Conservation (phyloP, 176 grass and related monocot species). For the Oryza meridionalis region DNA sequence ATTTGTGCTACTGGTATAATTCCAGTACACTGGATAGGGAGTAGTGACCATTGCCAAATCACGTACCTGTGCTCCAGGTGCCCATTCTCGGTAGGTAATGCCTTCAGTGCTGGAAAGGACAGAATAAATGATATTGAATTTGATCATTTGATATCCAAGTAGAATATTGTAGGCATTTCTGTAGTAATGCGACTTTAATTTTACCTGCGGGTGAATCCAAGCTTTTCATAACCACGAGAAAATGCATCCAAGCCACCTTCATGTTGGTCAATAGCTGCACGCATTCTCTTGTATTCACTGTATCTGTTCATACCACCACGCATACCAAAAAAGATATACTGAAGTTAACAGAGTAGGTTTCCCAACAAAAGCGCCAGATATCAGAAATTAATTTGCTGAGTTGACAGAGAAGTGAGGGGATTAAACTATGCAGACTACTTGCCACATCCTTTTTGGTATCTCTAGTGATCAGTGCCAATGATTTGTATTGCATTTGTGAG, state of each 20-base stretch:
- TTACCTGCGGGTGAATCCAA: constrained; percentile 83
- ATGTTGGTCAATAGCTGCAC: constrained; percentile 72
- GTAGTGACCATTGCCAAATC: constrained; percentile 12
- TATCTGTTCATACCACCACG: constrained; percentile 67
- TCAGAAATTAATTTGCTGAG: constrained; percentile 13
- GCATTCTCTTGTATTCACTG: constrained; percentile 80
- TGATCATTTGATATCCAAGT: background rate
- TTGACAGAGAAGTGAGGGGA: background rate
- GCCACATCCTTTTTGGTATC: constrained; percentile 15
- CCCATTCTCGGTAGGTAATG: constrained; percentile 96
- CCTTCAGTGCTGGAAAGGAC: constrained; percentile 67
- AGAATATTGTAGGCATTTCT: background rate
- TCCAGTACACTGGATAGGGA: constrained; percentile 1
- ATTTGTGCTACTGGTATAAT: background rate
- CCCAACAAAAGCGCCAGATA: constrained; percentile 25
- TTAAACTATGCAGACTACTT: constrained; percentile 8
- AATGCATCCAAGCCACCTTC: constrained; percentile 98
- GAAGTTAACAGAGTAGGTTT: background rate
- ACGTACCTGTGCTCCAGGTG: constrained; percentile 86
- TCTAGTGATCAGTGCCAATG: background rate
- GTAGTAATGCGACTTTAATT: constrained; percentile 16
- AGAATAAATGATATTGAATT: constrained; percentile 9
- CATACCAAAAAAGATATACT: constrained; percentile 15
- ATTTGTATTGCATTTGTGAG: constrained; percentile 17
- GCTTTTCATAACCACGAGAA: constrained; percentile 95